phyloP scores from a whole-genome alignment of 176 grass and related monocot genomes.

The Triticum turgidum region DNA sequence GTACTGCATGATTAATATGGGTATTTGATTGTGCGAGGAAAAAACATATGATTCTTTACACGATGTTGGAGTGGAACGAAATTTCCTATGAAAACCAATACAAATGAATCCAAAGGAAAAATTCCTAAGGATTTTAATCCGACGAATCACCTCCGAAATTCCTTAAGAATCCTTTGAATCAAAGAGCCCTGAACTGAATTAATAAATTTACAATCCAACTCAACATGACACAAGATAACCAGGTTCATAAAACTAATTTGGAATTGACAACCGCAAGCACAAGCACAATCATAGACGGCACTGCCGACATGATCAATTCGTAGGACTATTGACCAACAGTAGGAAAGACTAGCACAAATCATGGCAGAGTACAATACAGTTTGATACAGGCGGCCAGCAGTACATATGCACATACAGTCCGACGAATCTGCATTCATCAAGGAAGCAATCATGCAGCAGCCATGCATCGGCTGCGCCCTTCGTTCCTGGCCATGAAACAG shows the following conservation, averaged over 20 bases:
- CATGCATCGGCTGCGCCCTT: background rate
- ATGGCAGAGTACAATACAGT: slow-evolving; percentile 11
- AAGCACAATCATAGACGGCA: slow-evolving; percentile 2
- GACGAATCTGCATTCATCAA: background rate
- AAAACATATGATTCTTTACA: too few relatives aligned
- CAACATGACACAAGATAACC: too few relatives aligned
- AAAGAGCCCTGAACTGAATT: background rate
- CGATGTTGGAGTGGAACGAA: too few relatives aligned
- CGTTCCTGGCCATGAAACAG: background rate
- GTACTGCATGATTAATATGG: too few relatives aligned
- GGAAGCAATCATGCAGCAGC: background rate
- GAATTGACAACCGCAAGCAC: background rate
- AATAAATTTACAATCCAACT: too few relatives aligned
- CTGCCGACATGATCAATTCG: slow-evolving; percentile 15
- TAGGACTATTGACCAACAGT: slow-evolving; percentile 11
- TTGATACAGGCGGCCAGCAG: slow-evolving; percentile 16
- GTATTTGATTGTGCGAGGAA: too few relatives aligned
- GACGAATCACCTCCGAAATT: too few relatives aligned
- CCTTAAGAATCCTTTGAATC: too few relatives aligned
- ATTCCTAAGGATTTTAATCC: too few relatives aligned
- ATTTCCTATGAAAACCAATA: too few relatives aligned
- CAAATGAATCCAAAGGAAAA: too few relatives aligned
- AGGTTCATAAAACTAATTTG: slow-evolving; percentile 19
- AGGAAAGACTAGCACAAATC: background rate
- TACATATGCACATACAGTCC: background rate